A percentile compares a stretch with the other conserved stretches of the same genome.
Evolutionary conservation across 768 basidiomycete species (phyloP).

Genomic region (Tylopilus balloui): DNA sequence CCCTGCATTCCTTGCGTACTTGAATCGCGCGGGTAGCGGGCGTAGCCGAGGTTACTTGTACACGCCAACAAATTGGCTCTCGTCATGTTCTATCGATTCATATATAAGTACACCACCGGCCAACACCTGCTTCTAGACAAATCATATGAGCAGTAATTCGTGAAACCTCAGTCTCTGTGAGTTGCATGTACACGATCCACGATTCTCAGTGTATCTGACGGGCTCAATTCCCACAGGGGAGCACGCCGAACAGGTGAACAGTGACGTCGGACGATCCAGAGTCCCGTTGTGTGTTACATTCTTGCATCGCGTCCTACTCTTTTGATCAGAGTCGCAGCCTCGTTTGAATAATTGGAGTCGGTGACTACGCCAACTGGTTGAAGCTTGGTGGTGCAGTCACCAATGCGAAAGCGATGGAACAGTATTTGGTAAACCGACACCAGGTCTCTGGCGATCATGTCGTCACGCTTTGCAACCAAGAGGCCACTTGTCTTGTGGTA

Average conservation of each 20-base stretch:
- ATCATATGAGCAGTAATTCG: background rate
- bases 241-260: background rate
- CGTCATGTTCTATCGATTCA: no score
- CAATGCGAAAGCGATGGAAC: slow-evolving; percentile 33
- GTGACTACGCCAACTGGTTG: slow-evolving; percentile 30
- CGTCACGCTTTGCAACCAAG: slow-evolving; percentile 33
- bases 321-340: slow-evolving; percentile 10
- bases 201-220: background rate
- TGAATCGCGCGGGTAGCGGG: no score
- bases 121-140: background rate
- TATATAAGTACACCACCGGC: no score
- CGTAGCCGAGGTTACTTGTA: no score
- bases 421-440: slow-evolving; percentile 30
- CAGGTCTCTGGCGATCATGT: slow-evolving; percentile 33
- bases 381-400: slow-evolving; percentile 32
- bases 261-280: background rate
- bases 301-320: background rate
- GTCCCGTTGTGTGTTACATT: background rate
- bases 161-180: background rate
- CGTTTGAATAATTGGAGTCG: slow-evolving; percentile 43
- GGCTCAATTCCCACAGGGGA: background rate
- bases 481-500: slow-evolving; percentile 37
- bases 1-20: no score
- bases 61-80: no score
- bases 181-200: background rate